Percentiles rank a stretch among this genome's conserved stretches.
Conservation (phyloP, 2,329 filamentous ascomycete species). For the Penicillium sp. region DNA sequence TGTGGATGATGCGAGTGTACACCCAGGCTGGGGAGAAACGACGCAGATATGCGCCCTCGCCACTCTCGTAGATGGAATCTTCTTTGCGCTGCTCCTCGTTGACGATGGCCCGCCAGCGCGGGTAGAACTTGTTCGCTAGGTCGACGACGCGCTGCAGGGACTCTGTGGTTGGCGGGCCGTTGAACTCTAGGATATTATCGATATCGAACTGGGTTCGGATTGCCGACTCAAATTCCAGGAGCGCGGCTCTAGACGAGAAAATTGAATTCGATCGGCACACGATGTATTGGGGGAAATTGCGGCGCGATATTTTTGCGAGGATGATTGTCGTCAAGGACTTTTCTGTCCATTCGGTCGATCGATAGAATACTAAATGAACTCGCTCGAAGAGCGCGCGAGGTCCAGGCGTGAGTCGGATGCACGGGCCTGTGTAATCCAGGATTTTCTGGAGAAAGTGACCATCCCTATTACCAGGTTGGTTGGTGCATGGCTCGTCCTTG, state of each 20-base stretch:
- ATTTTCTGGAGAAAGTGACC: constrained; percentile 77
- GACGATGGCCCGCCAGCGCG: constrained; percentile 75
- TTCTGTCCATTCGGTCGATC: constrained; percentile 95
- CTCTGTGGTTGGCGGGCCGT: constrained; percentile 66
- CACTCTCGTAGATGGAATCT: constrained; percentile 72
- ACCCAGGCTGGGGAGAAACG: constrained; percentile 90
- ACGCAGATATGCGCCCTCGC: constrained; percentile 85
- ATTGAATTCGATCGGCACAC: constrained; percentile 89
- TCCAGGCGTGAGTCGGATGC: constrained; percentile 73
- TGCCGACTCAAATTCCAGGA: constrained; percentile 88
- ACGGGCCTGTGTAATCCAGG: constrained; percentile 73
- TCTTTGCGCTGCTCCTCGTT: constrained; percentile 77
- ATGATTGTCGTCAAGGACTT: constrained; percentile 96
- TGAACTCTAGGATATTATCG: constrained; percentile 79
- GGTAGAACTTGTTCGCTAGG: constrained; percentile 73
- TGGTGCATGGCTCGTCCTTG: constrained; percentile 48
- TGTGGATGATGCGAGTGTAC: constrained; percentile 91
- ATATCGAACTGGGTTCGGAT: constrained; percentile 79
- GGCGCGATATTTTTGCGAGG: constrained; percentile 80
- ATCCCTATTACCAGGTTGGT: constrained; percentile 63
- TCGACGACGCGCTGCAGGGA: constrained; percentile 68
- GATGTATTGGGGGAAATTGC: constrained; percentile 87
- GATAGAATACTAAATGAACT: constrained; percentile 93
- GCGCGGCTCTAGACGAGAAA: constrained; percentile 70
- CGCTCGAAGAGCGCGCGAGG: constrained; percentile 84